phyloP scores from a whole-genome alignment of 2,329 filamentous ascomycete species.

The Botrytis pseudocinerea region DNA sequence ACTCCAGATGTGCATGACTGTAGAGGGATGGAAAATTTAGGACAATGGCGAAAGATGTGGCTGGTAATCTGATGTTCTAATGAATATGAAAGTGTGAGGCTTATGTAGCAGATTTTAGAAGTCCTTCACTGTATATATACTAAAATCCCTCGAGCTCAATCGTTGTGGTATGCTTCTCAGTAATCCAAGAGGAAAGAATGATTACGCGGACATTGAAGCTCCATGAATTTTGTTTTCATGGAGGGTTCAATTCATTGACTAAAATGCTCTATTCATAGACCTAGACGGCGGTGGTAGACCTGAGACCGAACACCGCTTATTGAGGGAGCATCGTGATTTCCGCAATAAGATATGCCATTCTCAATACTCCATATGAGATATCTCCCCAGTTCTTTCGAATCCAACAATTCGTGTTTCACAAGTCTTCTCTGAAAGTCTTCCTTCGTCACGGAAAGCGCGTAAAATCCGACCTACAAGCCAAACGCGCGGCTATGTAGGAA shows the following conservation, averaged over 20 bases:
- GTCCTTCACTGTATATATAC: not conserved
- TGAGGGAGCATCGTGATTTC: not conserved
- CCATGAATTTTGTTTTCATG: too few relatives aligned
- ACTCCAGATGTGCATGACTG: not conserved
- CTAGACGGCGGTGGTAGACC: not conserved
- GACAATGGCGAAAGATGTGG: too few relatives aligned
- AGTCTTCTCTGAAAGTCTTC: not conserved
- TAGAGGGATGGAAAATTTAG: not conserved
- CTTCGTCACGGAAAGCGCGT: too few relatives aligned
- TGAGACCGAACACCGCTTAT: not conserved
- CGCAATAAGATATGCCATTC: not conserved
- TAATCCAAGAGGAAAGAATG: not conserved
- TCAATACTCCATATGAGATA: fast-evolving
- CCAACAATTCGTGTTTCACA: not conserved
- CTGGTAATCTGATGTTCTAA: not conserved
- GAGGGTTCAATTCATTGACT: not conserved
- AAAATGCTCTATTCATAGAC: not conserved
- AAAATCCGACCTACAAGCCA: not conserved
- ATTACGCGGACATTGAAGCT: not conserved
- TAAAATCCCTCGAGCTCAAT: not conserved
- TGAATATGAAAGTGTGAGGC: not conserved
- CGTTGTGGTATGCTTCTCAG: too few relatives aligned
- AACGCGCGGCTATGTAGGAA: not conserved
- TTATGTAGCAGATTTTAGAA: too few relatives aligned
- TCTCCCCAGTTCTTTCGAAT: not conserved